Evolutionary conservation across 169 alveolate genomes (phyloP).

Genomic region (Cryptosporidium meleagridis): DNA sequence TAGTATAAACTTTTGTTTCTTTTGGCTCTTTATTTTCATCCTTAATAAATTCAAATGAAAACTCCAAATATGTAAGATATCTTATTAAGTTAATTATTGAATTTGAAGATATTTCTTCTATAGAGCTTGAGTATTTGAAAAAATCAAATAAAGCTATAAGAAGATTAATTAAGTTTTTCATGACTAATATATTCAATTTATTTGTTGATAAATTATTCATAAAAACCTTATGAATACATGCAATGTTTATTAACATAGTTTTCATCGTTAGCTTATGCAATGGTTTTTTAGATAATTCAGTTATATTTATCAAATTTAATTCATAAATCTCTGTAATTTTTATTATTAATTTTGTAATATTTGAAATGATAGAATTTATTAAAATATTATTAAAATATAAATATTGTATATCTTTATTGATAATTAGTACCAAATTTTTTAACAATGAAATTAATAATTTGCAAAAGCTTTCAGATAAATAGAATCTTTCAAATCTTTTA

Average conservation of each 20-base stretch:
- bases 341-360: background rate
- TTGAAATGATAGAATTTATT: background rate
- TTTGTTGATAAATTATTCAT: slow-evolving; percentile 1
- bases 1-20: background rate
- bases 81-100: slow-evolving; percentile 6
- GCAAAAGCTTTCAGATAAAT: background rate
- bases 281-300: background rate
- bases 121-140: background rate
- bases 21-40: slow-evolving; percentile 35
- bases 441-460: background rate
- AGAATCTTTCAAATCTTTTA: background rate
- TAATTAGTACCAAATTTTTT: background rate
- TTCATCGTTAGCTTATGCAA: background rate
- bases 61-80: slow-evolving; percentile 47
- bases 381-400: background rate
- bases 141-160: slow-evolving; percentile 13
- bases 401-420: background rate
- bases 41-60: background rate
- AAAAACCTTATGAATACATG: slow-evolving; percentile 23
- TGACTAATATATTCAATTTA: slow-evolving; percentile 4
- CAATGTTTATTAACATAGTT: background rate
- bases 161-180: slow-evolving; percentile 14
- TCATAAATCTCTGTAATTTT: background rate
- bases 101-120: background rate
- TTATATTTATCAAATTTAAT: background rate